Base-by-base conservation (phyloP, 768 basidiomycete species). In the Boletus reticulatus region DNA sequence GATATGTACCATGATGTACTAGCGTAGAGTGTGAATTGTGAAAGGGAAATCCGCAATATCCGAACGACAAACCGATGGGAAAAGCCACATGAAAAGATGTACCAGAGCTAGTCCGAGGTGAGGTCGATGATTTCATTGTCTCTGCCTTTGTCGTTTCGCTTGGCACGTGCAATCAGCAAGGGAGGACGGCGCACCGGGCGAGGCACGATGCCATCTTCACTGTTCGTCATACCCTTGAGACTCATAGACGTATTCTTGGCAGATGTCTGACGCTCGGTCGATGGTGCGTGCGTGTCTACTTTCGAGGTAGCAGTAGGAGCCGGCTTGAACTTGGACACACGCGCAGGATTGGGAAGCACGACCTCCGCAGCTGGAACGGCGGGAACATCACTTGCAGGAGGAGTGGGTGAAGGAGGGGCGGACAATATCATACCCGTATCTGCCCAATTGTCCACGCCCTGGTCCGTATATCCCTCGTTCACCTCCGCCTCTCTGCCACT, bases 71-170 rank as follows among this genome's bases (percentile, higher is more conserved):
- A 53, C 0, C 45, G n/a, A 52, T 4, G 8, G 16, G 52, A 48
- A 38, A 45, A 3, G 37, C 1, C 12, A 16, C 8, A 43, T 4
- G 7, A 39, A 4, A 1, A 19, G 1, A 29, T 29, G 36, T 37
- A 37, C 36, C 13, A 27, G 19, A 49, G 22, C 50, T 66, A 66
- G 41, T 63, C 61, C 17, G 60, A 78, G 7, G 77, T 78, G 16
- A 78, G 64, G 68, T 78, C 77, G 31, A 78, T 78, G n/a, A 78
- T 55, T 24, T 75, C 70, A 1, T 64, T 41, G 9, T 64, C 50
- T 48, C 17, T 50, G 8, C 14, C 24, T 32, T 54, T 55, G 48
- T n/a, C n/a, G n/a, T 29, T 48, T 43, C 36, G 43, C 44, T 44
- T 68, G 17, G 60, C 56, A 11, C 65, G 68, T 32, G 67, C 65